phyloP scores from a whole-genome alignment of 495 filamentous ascomycete genomes.

The Viridothelium virens region DNA sequence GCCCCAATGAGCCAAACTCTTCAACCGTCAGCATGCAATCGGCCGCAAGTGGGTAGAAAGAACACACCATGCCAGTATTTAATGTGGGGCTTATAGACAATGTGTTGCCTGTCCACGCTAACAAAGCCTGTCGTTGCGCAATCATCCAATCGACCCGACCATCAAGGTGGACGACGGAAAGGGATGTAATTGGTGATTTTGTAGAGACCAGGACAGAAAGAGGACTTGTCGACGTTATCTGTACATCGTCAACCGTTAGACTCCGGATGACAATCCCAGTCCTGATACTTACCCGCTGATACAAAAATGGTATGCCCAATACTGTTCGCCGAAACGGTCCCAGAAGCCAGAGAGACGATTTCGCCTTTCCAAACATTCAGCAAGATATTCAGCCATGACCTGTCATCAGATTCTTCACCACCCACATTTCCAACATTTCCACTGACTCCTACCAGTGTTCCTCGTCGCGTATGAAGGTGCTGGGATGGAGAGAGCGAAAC shows the following conservation, averaged over 20 bases:
- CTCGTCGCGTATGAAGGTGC: constrained; percentile 80
- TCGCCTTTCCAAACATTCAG: constrained; percentile 43
- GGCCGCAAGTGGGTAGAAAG: background rate
- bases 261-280: background rate
- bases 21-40: constrained; percentile 37
- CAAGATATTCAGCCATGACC: background rate
- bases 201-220: constrained; percentile 80
- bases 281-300: constrained; percentile 54
- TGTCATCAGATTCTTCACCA: constrained; percentile 2
- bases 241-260: constrained; percentile 1
- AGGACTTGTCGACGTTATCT: constrained; percentile 75
- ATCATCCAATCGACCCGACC: constrained; percentile 96
- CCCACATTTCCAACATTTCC: constrained; percentile 82
- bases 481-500: constrained; percentile 89
- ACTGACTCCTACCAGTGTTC: constrained; percentile 81
- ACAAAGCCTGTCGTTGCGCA: constrained; percentile 69
- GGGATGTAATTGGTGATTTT: constrained; percentile 73
- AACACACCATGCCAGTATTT: constrained; percentile 59
- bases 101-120: constrained; percentile 94
- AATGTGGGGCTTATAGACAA: constrained; percentile 65
- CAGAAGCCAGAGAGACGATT: constrained; percentile 82
- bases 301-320: constrained; percentile 85
- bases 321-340: constrained; percentile 68
- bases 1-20: constrained; percentile 84
- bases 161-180: constrained; percentile 79